phyloP scores from a whole-genome alignment of 2,329 filamentous ascomycete genomes.

The Fusarium sp. region DNA sequence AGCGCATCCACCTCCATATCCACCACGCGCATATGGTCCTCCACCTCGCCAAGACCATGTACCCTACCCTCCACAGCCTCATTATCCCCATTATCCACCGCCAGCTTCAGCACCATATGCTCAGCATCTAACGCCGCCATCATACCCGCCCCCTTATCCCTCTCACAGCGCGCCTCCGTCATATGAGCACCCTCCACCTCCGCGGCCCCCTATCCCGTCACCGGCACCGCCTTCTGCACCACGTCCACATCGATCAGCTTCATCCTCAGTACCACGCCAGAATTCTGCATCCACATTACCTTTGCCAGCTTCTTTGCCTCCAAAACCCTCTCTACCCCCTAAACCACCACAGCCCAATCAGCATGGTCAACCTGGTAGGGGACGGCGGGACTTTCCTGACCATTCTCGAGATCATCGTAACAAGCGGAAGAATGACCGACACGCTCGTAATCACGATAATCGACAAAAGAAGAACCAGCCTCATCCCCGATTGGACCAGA shows the following conservation, averaged over 20 bases:
- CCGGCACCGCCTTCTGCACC: slow-evolving; percentile 21
- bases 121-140: slow-evolving; percentile 26
- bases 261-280: slow-evolving; percentile 26
- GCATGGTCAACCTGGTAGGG: slow-evolving; percentile 28
- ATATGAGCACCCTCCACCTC: slow-evolving; percentile 26
- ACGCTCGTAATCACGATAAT: slow-evolving; percentile 44
- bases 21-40: slow-evolving; percentile 34
- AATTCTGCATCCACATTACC: slow-evolving; percentile 27
- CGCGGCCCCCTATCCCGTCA: slow-evolving; percentile 21
- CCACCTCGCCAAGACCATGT: slow-evolving; percentile 26
- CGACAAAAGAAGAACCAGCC: slow-evolving; percentile 41
- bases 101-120: slow-evolving; percentile 28
- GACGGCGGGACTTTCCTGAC: slow-evolving; percentile 41
- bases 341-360: slow-evolving; percentile 42
- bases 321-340: slow-evolving; percentile 47
- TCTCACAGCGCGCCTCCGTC: slow-evolving; percentile 30
- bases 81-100: slow-evolving; percentile 34
- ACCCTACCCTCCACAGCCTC: slow-evolving; percentile 32
- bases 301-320: slow-evolving; percentile 44
- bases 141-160: slow-evolving; percentile 37
- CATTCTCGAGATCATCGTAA: slow-evolving; percentile 43
- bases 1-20: slow-evolving; percentile 28
- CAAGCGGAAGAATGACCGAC: slow-evolving; percentile 47
- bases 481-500: slow-evolving; percentile 39
- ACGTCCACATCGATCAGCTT: slow-evolving; percentile 21